Percentiles rank a stretch among this genome's conserved stretches.
Evolutionary conservation across 2,329 filamentous ascomycete genomes (phyloP).

Genomic region (Colletotrichum magnum): DNA sequence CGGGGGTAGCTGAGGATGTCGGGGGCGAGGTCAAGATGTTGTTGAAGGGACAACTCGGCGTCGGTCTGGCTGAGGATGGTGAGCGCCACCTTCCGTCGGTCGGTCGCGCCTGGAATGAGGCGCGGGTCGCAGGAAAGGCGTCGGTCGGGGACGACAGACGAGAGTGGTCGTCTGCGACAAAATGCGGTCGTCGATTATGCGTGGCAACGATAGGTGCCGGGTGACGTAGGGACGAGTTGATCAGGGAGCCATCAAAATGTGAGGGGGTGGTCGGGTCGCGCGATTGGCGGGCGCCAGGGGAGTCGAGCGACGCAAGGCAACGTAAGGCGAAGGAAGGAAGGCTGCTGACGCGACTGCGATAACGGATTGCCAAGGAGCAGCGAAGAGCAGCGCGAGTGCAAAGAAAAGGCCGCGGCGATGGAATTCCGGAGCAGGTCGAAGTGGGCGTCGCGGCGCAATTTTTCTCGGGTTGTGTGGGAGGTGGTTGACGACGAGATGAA

Average conservation of each 20-base stretch:
- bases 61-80: conserved; percentile 68
- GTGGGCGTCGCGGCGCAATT: conserved; percentile 36
- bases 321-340: conserved; percentile 19
- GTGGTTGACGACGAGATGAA: conserved; percentile 38
- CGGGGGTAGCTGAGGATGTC: conserved; percentile 66
- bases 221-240: conserved; percentile 40
- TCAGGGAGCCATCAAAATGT: conserved; percentile 43
- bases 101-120: conserved; percentile 41
- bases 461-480: conserved; percentile 30
- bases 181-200: conserved; percentile 26
- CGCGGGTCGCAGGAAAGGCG: conserved; percentile 36
- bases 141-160: conserved; percentile 37
- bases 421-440: conserved; percentile 10
- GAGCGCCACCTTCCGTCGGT: conserved; percentile 64
- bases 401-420: conserved; percentile 2
- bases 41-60: conserved; percentile 71
- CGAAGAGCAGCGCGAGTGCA: conserved; percentile 22
- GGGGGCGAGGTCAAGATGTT: conserved; percentile 70
- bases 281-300: conserved; percentile 40
- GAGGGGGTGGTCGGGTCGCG: conserved; percentile 41
- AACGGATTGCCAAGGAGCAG: conserved; percentile 26
- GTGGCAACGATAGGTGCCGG: conserved; percentile 38
- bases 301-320: conserved; percentile 39
- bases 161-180: conserved; percentile 16
- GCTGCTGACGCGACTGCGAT: conserved; percentile 35